These are phyloP conservation scores for Marasmius sp. DNA, from an alignment of 1,284 basidiomycete species.

Conservation along the genomic window DNA sequence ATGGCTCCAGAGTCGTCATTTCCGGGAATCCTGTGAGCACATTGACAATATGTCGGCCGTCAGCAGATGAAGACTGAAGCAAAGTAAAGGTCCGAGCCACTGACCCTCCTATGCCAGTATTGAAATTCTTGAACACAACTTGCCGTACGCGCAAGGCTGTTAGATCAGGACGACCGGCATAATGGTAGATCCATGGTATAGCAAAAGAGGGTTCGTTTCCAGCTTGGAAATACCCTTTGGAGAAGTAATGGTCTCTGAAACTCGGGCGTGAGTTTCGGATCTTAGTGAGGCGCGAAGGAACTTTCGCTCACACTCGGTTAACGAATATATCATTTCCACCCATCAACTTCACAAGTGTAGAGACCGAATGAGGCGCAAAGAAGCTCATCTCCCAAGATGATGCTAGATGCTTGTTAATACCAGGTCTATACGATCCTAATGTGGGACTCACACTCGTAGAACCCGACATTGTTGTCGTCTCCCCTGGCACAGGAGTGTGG, in stretches of 20 bases:
- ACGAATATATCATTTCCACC: conserved; percentile 46
- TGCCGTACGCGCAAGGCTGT: conserved; percentile 47
- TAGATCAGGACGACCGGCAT: conserved; percentile 47
- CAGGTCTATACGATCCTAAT: background rate
- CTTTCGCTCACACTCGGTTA: conserved; percentile 34
- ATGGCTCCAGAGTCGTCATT: conserved; percentile 58
- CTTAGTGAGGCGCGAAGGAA: background rate
- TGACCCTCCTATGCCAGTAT: conserved; percentile 43
- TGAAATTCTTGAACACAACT: conserved; percentile 45
- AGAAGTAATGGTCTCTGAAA: conserved; percentile 44
- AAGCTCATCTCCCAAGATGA: conserved; percentile 56
- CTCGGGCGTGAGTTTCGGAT: background rate
- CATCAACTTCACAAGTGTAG: conserved; percentile 47
- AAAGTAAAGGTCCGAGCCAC: conserved; percentile 9
- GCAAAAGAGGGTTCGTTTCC: conserved; percentile 51
- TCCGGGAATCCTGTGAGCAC: conserved; percentile 39
- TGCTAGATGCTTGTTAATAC: conserved; percentile 25
- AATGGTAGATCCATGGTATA: conserved; percentile 47
- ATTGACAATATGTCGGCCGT: background rate
- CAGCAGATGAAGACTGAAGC: background rate
- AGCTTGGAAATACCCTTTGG: conserved; percentile 43
- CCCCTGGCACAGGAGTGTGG: conserved; percentile 48
- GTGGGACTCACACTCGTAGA: conserved; percentile 45
- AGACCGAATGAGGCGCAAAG: conserved; percentile 53
- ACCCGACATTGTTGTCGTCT: conserved; percentile 48